Evolutionary conservation across 1,284 basidiomycete genomes (phyloP), one percentile per base, ranked within the genome.

Genomic region (Vanrija sp.): DNA sequence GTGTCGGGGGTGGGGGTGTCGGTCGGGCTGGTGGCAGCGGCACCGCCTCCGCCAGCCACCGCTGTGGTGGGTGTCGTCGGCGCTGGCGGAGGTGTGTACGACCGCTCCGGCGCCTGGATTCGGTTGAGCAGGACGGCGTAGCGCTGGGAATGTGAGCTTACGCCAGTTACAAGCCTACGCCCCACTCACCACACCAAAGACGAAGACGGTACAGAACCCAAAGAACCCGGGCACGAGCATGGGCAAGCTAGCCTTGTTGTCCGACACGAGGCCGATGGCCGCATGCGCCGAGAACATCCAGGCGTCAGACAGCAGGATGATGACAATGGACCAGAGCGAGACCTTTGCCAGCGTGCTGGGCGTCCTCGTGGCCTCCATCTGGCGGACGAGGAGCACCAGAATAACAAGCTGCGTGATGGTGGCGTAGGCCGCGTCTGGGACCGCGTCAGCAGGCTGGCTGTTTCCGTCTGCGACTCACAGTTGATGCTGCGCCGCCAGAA

Each of bases 281-380:
- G 91, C 83, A 66, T 93, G 89, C 3, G 86, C 86, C 23, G 87
- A 86, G 68, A 92, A 92, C 1, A 88, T 85, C 47, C 91, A 84
- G 0, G 86, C 83, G 68, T 94, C 91, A 14, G 88, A 82, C 3
- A 86, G 82, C 9, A 86, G 82, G 72, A 91, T 88, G 14, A 85
- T 78, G 25, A 90, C 78, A 67, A 93, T 89, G 0, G 86, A 83
- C 85, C 88, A 91, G 3, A 87, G 79, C 4, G 89, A 91, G 18
- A 91, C 81, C 40, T 88, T 84, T 14, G 86, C 84, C 21, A 92
- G 80, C 3, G 85, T 85, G 1, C 86, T 84, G 0, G 89, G 88
- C 4, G 87, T 90, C n/a, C 86, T 83, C 62, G 86, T 88, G 26
- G 77, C 78, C 55, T 86, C 83, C 65, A 85, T 84, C 74, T 93